Conservation (phyloP, 2,329 filamentous ascomycete genomes). For the Fusarium veterinarium region DNA sequence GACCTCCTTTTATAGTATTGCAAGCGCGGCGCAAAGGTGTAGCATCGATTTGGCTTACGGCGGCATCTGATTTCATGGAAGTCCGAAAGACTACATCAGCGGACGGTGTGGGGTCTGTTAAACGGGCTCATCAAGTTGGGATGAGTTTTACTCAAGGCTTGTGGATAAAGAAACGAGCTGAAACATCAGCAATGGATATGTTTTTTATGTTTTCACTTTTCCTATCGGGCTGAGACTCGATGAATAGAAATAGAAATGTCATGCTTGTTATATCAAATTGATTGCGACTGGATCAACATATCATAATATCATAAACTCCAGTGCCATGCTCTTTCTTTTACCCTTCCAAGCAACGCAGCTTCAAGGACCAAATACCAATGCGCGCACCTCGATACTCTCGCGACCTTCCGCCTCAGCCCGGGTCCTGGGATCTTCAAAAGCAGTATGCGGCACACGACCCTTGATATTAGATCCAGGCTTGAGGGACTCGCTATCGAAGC, state of each 20-base stretch:
- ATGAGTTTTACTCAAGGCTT: constrained; percentile 13
- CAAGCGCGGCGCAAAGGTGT: constrained; percentile 46
- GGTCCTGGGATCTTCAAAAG: constrained; percentile 81
- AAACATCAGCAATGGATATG: constrained; percentile 6
- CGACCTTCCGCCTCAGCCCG: constrained; percentile 75
- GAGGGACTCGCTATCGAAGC: constrained; percentile 74
- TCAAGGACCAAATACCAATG: constrained; percentile 80
- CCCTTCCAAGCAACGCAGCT: neutral
- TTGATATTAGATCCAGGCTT: constrained; percentile 63
- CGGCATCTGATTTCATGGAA: constrained; percentile 17
- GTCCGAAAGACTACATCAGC: constrained; percentile 9
- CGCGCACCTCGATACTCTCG: constrained; percentile 91
- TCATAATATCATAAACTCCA: neutral
- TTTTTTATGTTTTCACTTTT: constrained; percentile 19
- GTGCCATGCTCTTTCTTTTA: neutral
- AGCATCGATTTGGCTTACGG: constrained; percentile 31
- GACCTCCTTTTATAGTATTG: constrained; percentile 44
- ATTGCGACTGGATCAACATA: neutral
- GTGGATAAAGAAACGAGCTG: neutral
- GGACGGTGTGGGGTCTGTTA: constrained; percentile 23
- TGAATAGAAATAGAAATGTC: constrained; percentile 40
- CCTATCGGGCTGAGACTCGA: constrained; percentile 13
- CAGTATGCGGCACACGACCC: constrained; percentile 76
- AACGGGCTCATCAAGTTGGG: constrained; percentile 13
- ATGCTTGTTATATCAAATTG: constrained; percentile 17